A percentile compares a stretch with the other conserved stretches of the same genome.
phyloP scores from a whole-genome alignment of 163 green algal species.

The Coccomyxa subellipsoidea region DNA sequence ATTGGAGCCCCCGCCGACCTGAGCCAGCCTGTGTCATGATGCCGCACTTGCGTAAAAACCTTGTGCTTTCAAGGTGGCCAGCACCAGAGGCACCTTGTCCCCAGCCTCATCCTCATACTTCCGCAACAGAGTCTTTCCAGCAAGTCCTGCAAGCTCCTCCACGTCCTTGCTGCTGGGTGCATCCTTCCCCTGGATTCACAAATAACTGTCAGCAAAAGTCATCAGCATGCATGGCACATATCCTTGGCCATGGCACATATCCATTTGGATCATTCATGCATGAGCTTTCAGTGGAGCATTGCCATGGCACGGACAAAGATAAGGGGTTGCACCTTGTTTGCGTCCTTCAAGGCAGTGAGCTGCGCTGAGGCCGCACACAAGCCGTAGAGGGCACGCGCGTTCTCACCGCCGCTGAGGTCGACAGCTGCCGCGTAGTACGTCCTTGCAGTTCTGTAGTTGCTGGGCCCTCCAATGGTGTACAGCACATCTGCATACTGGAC shows the following conservation, averaged over 20 bases:
- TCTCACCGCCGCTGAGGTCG: constrained; percentile 38
- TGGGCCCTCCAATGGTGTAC: constrained; percentile 49
- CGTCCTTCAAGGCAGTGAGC: constrained; percentile 14
- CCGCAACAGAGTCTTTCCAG: constrained; percentile 23
- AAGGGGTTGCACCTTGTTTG: neutral
- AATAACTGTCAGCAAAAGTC: too few relatives aligned
- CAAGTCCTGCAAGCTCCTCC: constrained; percentile 11
- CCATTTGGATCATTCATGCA: too few relatives aligned
- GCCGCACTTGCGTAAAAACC: neutral
- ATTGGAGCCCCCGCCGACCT: too few relatives aligned
- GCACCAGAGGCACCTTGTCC: constrained; percentile 34
- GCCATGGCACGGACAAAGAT: neutral
- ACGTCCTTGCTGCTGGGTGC: neutral
- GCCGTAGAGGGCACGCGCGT: constrained; percentile 44
- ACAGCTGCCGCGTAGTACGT: constrained; percentile 48
- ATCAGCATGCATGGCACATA: too few relatives aligned
- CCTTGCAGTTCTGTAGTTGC: constrained; percentile 33
- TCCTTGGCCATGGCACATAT: too few relatives aligned
- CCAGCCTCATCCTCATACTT: constrained; percentile 27
- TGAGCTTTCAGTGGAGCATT: too few relatives aligned
- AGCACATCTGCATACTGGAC: constrained; percentile 63
- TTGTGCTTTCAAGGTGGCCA: constrained; percentile 26
- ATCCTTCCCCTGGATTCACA: neutral
- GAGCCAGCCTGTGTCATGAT: neutral
- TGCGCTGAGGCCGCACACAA: constrained; percentile 33